Evolutionary conservation across 1,284 basidiomycete genomes (phyloP).

Genomic region (Clitocybe nebularis): DNA sequence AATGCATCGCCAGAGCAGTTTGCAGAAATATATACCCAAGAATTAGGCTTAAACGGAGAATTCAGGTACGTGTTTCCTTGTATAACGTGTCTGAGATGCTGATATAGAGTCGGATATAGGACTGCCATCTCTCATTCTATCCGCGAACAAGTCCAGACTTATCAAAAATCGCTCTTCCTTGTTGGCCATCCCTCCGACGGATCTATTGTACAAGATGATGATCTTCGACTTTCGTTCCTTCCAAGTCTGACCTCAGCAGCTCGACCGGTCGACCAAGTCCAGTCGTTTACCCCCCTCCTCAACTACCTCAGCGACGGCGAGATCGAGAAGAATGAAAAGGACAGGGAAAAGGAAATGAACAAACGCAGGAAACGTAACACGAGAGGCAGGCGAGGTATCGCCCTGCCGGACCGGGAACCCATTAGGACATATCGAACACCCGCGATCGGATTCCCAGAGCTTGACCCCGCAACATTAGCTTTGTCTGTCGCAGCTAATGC

Average conservation of each 20-base stretch:
- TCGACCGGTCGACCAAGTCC: slow-evolving; percentile 72
- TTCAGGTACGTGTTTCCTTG: slow-evolving; percentile 64
- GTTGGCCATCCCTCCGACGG: slow-evolving; percentile 87
- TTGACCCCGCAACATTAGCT: slow-evolving; percentile 65
- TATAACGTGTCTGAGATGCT: neutral
- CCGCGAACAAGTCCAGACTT: slow-evolving; percentile 90
- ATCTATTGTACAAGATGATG: slow-evolving; percentile 81
- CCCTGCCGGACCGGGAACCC: slow-evolving; percentile 90
- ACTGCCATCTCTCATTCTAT: slow-evolving; percentile 96
- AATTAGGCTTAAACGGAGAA: slow-evolving; percentile 89
- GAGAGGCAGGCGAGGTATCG: slow-evolving; percentile 84
- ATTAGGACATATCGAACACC: slow-evolving; percentile 89
- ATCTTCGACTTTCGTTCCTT: slow-evolving; percentile 86
- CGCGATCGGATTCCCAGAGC: slow-evolving; percentile 78
- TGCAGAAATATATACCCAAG: slow-evolving; percentile 82
- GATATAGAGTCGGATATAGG: slow-evolving; percentile 34
- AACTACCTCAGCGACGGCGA: slow-evolving; percentile 88
- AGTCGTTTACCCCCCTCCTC: slow-evolving; percentile 83
- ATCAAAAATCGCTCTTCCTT: slow-evolving; percentile 90
- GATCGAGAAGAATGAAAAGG: slow-evolving; percentile 85
- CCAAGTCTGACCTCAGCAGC: slow-evolving; percentile 72
- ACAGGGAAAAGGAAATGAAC: slow-evolving; percentile 88
- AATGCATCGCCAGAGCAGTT: slow-evolving; percentile 89
- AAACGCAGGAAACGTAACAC: slow-evolving; percentile 86
- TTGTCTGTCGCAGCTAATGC: slow-evolving; percentile 59